Percentiles rank a stretch among this genome's conserved stretches.
phyloP scores from a whole-genome alignment of 768 basidiomycete genomes.

The Dendrothele bispora region DNA sequence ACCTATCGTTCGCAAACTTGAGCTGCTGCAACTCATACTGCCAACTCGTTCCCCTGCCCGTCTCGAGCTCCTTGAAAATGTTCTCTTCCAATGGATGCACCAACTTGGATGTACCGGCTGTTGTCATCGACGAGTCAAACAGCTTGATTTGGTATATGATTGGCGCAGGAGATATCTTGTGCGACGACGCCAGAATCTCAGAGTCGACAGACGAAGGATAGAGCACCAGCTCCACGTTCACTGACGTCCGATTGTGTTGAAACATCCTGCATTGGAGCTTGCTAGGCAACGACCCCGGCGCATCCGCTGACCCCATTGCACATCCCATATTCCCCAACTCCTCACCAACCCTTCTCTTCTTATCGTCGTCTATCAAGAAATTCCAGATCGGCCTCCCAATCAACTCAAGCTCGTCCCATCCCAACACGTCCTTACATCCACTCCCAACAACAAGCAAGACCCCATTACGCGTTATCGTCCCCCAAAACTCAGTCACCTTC shows the following conservation, averaged over 20 bases:
- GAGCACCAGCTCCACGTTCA: slow-evolving; percentile 33
- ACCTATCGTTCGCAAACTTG: slow-evolving; percentile 64
- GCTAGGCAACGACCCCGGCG: slow-evolving; percentile 19
- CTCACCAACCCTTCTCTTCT: slow-evolving; percentile 19
- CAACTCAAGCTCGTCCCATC: slow-evolving; percentile 55
- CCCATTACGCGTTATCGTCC: slow-evolving; percentile 41
- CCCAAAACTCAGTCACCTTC: slow-evolving; percentile 51
- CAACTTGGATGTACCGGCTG: slow-evolving; percentile 1
- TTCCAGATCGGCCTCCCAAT: slow-evolving; percentile 46
- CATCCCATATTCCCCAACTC: slow-evolving; percentile 18
- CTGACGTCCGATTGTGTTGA: slow-evolving; percentile 6
- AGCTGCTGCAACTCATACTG: slow-evolving; percentile 91
- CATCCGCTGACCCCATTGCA: slow-evolving; percentile 23
- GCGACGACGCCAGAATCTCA: neutral
- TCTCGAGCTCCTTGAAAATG: slow-evolving; percentile 74
- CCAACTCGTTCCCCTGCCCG: slow-evolving; percentile 75
- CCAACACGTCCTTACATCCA: slow-evolving; percentile 62
- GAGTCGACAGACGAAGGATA: slow-evolving; percentile 31
- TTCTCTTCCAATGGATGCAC: slow-evolving; percentile 26
- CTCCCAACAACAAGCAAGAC: slow-evolving; percentile 52
- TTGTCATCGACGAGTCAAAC: slow-evolving; percentile 5
- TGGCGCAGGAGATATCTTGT: slow-evolving; percentile 31
- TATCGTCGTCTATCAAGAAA: slow-evolving; percentile 29
- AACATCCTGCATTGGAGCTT: slow-evolving; percentile 35
- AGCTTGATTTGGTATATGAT: slow-evolving; percentile 39